Evolutionary conservation across 352 stramenopile genomes (phyloP).

Genomic region (Peronospora belbahrii): DNA sequence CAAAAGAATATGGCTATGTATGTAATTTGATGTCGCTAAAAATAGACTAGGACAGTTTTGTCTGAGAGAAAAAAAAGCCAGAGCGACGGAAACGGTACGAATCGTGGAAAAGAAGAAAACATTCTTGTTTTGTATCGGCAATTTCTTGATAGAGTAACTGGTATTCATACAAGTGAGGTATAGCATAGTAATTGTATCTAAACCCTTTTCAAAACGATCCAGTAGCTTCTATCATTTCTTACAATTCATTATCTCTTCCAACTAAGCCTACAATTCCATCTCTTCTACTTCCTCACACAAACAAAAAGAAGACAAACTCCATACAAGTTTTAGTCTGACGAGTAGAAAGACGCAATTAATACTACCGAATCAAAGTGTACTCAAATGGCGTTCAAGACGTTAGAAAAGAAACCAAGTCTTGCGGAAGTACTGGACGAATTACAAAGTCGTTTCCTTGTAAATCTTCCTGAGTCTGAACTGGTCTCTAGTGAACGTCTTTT

Average conservation of each 20-base stretch:
- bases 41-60: too few species aligned
- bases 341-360: too few species aligned
- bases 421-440: conserved; percentile 94
- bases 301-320: conserved; percentile 35
- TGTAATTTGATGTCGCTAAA: too few species aligned
- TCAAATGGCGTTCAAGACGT: conserved; percentile 25
- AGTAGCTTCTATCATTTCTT: neutral
- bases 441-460: conserved; percentile 93
- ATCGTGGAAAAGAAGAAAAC: neutral
- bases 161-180: neutral
- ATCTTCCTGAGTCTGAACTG: conserved; percentile 88
- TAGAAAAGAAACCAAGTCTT: conserved; percentile 49
- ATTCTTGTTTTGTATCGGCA: neutral
- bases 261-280: too few species aligned
- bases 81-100: neutral
- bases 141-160: conserved; percentile 3
- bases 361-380: too few species aligned
- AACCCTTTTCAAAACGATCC: neutral
- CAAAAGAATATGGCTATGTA: too few species aligned
- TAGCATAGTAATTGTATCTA: neutral
- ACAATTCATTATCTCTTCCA: neutral
- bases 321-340: too few species aligned
- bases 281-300: too few species aligned
- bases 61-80: conserved; percentile 12
- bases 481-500: conserved; percentile 90